phyloP scores from a whole-genome alignment of 2,329 filamentous ascomycete genomes.

The Fusarium pininemorale region DNA sequence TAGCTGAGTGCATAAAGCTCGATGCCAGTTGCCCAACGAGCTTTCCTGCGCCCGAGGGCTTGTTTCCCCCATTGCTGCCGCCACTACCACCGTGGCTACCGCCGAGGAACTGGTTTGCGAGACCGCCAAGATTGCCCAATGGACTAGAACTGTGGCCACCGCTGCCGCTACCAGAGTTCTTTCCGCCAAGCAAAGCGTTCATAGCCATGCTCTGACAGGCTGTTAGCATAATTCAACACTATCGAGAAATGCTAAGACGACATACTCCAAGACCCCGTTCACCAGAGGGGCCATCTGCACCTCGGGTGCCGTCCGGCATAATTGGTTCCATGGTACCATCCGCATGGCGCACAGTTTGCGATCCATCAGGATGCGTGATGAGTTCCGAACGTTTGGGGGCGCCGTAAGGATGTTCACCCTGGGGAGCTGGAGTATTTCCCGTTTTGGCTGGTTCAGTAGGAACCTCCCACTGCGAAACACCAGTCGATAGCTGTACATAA shows the following conservation, averaged over 20 bases:
- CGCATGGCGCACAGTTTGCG: conserved; percentile 67
- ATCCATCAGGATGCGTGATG: conserved; percentile 70
- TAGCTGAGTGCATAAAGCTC: conserved; percentile 60
- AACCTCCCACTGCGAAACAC: conserved; percentile 77
- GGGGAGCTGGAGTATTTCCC: conserved; percentile 66
- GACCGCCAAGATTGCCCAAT: conserved; percentile 51
- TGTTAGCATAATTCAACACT: conserved; percentile 16
- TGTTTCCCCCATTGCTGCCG: conserved; percentile 47
- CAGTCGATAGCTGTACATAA: conserved; percentile 77
- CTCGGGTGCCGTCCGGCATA: conserved; percentile 61
- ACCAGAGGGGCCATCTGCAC: conserved; percentile 60
- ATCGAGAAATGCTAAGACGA: conserved; percentile 33
- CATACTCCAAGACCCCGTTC: conserved; percentile 74
- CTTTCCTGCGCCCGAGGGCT: conserved; percentile 58
- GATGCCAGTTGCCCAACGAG: conserved; percentile 66
- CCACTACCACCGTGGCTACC: conserved; percentile 40
- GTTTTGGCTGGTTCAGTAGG: conserved; percentile 71
- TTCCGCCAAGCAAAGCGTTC: conserved; percentile 65
- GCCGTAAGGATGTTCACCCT: conserved; percentile 70
- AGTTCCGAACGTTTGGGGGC: conserved; percentile 62
- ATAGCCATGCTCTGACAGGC: conserved; percentile 62
- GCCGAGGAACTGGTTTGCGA: conserved; percentile 60
- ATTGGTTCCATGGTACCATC: conserved; percentile 70
- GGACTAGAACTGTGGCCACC: conserved; percentile 50
- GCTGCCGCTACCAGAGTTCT: conserved; percentile 46